Conservation (phyloP, 164 flowering plant genomes). For the Pachysandra terminalis region DNA sequence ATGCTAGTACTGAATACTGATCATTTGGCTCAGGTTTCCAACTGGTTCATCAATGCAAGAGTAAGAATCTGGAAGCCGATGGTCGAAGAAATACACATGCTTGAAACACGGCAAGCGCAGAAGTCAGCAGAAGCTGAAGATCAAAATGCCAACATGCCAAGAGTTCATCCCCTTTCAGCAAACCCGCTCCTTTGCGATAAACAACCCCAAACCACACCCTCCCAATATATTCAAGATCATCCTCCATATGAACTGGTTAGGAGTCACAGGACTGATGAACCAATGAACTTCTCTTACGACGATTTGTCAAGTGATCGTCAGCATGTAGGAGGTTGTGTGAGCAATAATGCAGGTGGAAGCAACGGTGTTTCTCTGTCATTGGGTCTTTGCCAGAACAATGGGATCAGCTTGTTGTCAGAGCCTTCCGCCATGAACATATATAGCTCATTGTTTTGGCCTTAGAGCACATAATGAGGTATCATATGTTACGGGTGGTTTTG, state of each 20-base stretch:
- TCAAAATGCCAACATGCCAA: conserved; percentile 18
- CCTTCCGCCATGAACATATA: conserved; percentile 40
- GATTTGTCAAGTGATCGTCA: conserved; percentile 30
- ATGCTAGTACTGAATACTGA: too few species aligned
- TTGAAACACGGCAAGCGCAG: conserved; percentile 57
- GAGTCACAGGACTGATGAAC: conserved; percentile 19
- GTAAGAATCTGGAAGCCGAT: conserved; percentile 91
- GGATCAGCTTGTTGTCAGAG: conserved; percentile 40
- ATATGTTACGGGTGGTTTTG: conserved; percentile 38
- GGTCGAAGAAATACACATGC: conserved; percentile 81
- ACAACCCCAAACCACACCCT: conserved; percentile 27
- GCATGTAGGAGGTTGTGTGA: conserved; percentile 26
- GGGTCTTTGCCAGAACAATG: conserved; percentile 67
- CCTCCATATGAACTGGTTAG: conserved; percentile 22
- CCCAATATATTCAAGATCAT: conserved; percentile 28
- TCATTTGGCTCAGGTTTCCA: conserved; percentile 93
- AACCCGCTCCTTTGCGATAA: conserved; percentile 24
- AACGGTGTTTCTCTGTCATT: conserved; percentile 62
- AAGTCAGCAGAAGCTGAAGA: conserved; percentile 34
- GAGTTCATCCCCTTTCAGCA: conserved; percentile 22
- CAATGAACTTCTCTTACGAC: conserved; percentile 30
- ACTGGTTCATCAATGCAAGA: conserved; percentile 90
- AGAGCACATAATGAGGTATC: conserved; percentile 32
- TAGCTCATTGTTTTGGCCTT: conserved; percentile 46
- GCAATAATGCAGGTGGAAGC: conserved; percentile 32